Percentiles rank a stretch among this genome's conserved stretches.
Evolutionary conservation across 306 rosid species (phyloP).

Genomic region (Psophocarpus tetragonolobus): DNA sequence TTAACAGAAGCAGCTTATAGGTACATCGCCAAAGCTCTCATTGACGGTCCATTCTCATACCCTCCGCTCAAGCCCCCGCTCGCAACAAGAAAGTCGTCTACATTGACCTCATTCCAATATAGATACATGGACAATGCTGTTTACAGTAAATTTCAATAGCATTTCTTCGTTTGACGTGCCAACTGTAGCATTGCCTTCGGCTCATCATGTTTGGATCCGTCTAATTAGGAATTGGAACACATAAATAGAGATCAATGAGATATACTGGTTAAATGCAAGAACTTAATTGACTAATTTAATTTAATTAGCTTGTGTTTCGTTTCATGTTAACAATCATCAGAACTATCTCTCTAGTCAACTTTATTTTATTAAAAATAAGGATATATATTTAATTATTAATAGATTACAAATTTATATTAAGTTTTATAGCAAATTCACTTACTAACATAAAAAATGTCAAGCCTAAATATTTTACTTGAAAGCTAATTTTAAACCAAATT

Average conservation of each 20-base stretch:
- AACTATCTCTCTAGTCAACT: neutral
- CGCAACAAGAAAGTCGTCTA: slow-evolving; percentile 17
- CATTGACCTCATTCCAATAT: neutral
- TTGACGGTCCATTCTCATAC: slow-evolving; percentile 48
- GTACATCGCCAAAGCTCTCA: slow-evolving; percentile 42
- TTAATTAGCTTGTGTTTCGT: neutral
- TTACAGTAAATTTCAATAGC: neutral
- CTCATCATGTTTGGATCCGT: neutral
- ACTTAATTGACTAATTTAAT: neutral
- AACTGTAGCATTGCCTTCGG: neutral
- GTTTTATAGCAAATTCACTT: no score
- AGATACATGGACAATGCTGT: neutral
- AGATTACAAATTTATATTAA: no score
- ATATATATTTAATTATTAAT: neutral
- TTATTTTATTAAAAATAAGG: neutral
- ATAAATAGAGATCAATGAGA: neutral
- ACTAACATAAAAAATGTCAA: no score
- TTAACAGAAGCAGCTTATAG: slow-evolving; percentile 49
- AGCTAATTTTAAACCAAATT: no score
- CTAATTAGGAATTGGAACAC: no score
- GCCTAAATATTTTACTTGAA: no score
- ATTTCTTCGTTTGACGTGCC: neutral
- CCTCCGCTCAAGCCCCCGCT: slow-evolving; percentile 43
- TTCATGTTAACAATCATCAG: neutral
- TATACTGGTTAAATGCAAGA: neutral